Evolutionary conservation across 2,329 filamentous ascomycete genomes (phyloP).

Genomic region (Botryotinia narcissicola): DNA sequence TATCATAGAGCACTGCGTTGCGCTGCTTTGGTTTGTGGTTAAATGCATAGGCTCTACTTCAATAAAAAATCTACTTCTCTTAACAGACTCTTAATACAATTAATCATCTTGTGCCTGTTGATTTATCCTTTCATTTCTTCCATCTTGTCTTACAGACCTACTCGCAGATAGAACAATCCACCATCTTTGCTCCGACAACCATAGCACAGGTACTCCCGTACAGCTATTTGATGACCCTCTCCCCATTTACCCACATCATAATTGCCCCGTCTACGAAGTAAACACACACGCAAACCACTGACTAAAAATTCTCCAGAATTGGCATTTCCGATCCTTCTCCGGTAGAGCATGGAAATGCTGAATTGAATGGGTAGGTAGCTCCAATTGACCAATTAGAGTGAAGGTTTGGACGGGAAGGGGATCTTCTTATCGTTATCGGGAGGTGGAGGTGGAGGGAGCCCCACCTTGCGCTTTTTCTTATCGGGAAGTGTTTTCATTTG

Average conservation of each 20-base stretch:
- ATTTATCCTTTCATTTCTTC: neutral
- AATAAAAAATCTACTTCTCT: neutral
- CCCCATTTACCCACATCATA: neutral
- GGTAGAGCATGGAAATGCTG: neutral
- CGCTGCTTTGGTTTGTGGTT: neutral
- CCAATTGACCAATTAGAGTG: neutral
- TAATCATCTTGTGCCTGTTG: no score
- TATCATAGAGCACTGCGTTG: constrained; percentile 9
- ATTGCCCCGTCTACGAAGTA: neutral
- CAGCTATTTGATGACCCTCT: neutral
- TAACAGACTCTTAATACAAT: neutral
- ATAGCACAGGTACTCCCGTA: neutral
- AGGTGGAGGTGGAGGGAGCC: no score
- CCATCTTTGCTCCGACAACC: neutral
- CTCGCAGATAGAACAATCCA: no score
- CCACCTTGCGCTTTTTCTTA: neutral
- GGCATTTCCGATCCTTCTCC: constrained; percentile 10
- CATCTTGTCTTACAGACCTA: neutral
- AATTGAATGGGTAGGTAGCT: no score
- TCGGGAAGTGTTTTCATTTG: neutral
- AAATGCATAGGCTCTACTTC: neutral
- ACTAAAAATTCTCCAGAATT: neutral
- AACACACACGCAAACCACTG: neutral
- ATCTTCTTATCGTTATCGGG: neutral
- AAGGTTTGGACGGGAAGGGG: neutral